Percentiles rank a stretch among this genome's conserved stretches.
Evolutionary conservation across 2,329 filamentous ascomycete genomes (phyloP).

Genomic region (Trichoderma sp.): DNA sequence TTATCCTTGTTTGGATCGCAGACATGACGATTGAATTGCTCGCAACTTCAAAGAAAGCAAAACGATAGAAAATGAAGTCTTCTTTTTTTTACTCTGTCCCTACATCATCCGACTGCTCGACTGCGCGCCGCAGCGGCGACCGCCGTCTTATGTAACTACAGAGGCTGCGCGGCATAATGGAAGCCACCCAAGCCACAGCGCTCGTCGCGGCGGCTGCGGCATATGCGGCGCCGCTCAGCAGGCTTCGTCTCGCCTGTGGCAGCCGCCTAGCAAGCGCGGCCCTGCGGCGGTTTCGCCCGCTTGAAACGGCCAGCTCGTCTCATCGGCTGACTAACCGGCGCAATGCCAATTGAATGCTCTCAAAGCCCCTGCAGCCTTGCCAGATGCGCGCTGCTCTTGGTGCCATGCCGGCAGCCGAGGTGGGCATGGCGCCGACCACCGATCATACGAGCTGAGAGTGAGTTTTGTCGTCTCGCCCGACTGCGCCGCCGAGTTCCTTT

Average conservation of each 20-base stretch:
- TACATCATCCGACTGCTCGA: conserved; percentile 4
- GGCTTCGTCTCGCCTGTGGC: background rate
- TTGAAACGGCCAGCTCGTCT: background rate
- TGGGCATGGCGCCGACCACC: background rate
- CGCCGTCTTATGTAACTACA: conserved; percentile 10
- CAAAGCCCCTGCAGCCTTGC: background rate
- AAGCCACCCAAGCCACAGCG: background rate
- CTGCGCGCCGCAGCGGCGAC: conserved; percentile 7
- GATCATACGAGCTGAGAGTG: conserved; percentile 22
- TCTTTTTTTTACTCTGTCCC: background rate
- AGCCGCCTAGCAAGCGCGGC: conserved; percentile 2
- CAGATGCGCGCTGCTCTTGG: background rate
- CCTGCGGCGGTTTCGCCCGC: conserved; percentile 12
- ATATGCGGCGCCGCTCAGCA: conserved; percentile 17
- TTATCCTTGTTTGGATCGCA: background rate
- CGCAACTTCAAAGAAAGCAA: background rate
- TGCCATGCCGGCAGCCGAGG: conserved; percentile 1
- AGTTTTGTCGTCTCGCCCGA: background rate
- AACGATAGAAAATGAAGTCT: background rate
- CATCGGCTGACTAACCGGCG: background rate
- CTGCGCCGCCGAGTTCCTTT: background rate
- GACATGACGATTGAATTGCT: background rate
- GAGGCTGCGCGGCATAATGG: background rate
- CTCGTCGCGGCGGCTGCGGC: conserved; percentile 21
- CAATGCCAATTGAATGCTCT: too few species aligned